Conservation (phyloP, 2,329 filamentous ascomycete genomes). For the Sordariomycetes sp. region DNA sequence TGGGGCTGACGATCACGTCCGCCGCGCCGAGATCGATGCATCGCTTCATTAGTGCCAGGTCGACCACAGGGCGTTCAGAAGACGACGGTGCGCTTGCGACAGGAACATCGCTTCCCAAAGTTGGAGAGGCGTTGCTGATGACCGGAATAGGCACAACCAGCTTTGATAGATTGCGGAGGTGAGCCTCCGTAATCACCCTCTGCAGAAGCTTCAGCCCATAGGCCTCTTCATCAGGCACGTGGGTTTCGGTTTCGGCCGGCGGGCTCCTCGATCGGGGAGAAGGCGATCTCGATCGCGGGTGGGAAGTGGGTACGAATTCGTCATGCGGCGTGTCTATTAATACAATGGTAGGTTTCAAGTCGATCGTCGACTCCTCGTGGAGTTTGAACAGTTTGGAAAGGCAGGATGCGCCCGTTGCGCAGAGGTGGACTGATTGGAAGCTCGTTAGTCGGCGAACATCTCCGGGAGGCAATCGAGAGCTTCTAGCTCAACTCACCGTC, state of each 20-base stretch:
- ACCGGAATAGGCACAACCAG: constrained; percentile 46
- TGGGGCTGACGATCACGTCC: constrained; percentile 73
- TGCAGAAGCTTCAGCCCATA: constrained; percentile 46
- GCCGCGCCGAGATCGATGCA: constrained; percentile 80
- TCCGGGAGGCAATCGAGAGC: neutral
- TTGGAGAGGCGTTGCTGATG: constrained; percentile 25
- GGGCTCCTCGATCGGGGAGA: constrained; percentile 30
- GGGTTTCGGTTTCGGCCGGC: constrained; percentile 24
- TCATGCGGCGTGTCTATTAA: constrained; percentile 45
- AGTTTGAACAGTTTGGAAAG: constrained; percentile 41
- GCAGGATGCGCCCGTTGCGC: constrained; percentile 40
- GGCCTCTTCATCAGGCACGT: constrained; percentile 33
- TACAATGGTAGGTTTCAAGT: constrained; percentile 45
- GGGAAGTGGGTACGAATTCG: constrained; percentile 28
- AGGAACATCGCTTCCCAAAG: constrained; percentile 17
- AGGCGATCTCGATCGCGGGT: constrained; percentile 25
- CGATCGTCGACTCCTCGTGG: constrained; percentile 38
- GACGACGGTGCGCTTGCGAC: neutral
- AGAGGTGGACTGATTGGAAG: constrained; percentile 36
- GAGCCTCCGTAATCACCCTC: constrained; percentile 46
- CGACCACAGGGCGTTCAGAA: constrained; percentile 18
- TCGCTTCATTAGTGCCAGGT: constrained; percentile 43
- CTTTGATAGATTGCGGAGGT: constrained; percentile 43
- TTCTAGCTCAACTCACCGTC: constrained; percentile 30
- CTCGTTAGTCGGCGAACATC: neutral